Percentiles rank a stretch among this genome's conserved stretches.
Evolutionary conservation across 768 basidiomycete genomes (phyloP).

Genomic region (Leucocoprinus sp.): DNA sequence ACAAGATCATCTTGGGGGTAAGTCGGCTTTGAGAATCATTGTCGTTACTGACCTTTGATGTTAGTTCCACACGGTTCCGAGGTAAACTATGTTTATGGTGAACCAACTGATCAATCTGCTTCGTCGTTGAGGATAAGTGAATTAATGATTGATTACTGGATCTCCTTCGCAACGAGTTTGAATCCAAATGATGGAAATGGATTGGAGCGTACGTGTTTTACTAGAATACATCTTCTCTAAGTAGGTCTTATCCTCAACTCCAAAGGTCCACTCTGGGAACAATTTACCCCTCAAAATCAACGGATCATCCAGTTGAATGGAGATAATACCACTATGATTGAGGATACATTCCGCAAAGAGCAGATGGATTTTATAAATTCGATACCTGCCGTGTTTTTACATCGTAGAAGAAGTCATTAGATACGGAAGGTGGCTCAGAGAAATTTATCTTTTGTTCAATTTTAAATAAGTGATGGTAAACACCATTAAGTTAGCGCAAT

Average conservation of each 20-base stretch:
- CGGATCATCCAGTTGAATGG: constrained; percentile 24
- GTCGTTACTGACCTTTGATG: too few species aligned
- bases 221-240: too few species aligned
- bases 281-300: constrained; percentile 20
- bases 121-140: constrained; percentile 19
- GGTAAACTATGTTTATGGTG: constrained; percentile 27
- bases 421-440: too few species aligned
- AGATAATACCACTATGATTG: constrained; percentile 25
- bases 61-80: constrained; percentile 18
- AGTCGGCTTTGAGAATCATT: too few species aligned
- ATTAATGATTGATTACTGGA: constrained; percentile 35
- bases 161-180: constrained; percentile 30
- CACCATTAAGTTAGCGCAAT: too few species aligned
- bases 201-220: constrained; percentile 19
- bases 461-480: too few species aligned
- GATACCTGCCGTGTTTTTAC: constrained; percentile 17
- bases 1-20: too few species aligned
- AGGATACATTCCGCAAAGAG: constrained; percentile 28
- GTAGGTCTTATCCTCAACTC: too few species aligned
- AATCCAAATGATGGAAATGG: constrained; percentile 33
- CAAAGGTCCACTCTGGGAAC: constrained; percentile 25
- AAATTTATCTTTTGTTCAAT: too few species aligned
- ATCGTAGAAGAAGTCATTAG: too few species aligned
- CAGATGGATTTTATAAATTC: constrained; percentile 30
- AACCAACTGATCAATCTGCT: constrained; percentile 17